Evolutionary conservation across 2,329 filamentous ascomycete genomes (phyloP), one percentile per base, ranked within the genome.

Genomic region (Colletotrichum chlorophyti): DNA sequence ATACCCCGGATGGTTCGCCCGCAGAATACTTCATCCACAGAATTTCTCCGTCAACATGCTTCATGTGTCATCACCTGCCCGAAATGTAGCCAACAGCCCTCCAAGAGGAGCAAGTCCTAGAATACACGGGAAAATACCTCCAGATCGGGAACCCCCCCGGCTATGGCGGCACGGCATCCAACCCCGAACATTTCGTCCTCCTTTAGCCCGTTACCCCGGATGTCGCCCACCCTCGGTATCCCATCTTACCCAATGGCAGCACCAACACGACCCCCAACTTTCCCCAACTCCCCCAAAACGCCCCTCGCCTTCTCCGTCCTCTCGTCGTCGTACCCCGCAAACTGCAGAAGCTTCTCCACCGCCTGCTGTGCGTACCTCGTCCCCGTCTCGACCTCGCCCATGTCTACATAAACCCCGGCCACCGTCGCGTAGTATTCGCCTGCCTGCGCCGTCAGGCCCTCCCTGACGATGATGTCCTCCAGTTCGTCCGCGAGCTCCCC

Each of bases 361-460:
- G 66, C 66, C 41, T 58, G 19, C 53, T 48, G 27, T 3, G 61
- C 68, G 26, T 65, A 66, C 27, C 34, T 57, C 34, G 32, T 58
- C 10, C 65, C 68, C 45, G 48, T 31, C 4, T 48, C 54, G 9
- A 55, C 8, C 29, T 68, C 65, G 5, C 66, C 67, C 37, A 66
- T 58, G 17, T 53, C 49, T 9, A 54, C 49, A 43, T 67, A 67
- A 8, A 63, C 57, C 8, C 63, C 46, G 3, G 66, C 64, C 3
- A 68, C 21, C 5, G 64, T 63, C 27, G 46, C 60, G 35, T 68
- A 64, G 19, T 68, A 62, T 17, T 67, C 67, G 6, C 67, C 65
- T 5, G 64, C 29, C 23, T 68, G 65, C 19, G 67, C 65, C 38
- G 37, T 34, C n/a, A 70, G 42, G 3, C 58, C 60, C 41, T 70